A percentile compares a stretch with the other conserved stretches of the same genome.
phyloP scores from a whole-genome alignment of 1,284 basidiomycete species.

The Heterobasidion irregulare region DNA sequence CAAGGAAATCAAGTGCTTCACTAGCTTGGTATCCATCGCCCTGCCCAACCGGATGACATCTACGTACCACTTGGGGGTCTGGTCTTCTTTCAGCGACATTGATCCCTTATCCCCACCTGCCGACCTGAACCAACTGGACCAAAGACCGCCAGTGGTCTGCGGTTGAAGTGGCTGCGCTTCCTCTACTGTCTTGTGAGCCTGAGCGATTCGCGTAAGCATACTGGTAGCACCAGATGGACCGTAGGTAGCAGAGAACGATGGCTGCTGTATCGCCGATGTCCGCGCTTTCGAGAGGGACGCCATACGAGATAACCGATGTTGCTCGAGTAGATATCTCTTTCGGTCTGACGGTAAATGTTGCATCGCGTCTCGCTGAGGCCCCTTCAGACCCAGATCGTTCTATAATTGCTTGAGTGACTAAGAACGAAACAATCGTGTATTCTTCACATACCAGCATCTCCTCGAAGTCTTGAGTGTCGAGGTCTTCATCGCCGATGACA shows the following conservation, averaged over 20 bases:
- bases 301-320: conserved; percentile 28
- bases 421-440: not conserved
- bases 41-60: conserved; percentile 46
- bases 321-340: conserved; percentile 62
- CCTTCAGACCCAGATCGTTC: conserved; percentile 73
- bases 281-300: conserved; percentile 17
- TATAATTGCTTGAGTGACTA: conserved; percentile 16
- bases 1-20: conserved; percentile 78
- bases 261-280: conserved; percentile 20
- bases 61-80: conserved; percentile 53
- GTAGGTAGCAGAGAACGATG: conserved; percentile 36
- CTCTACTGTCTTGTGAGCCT: conserved; percentile 19
- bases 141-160: conserved; percentile 67
- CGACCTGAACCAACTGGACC: conserved; percentile 65
- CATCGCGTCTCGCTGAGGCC: conserved; percentile 60
- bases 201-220: conserved; percentile 47
- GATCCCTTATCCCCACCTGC: conserved; percentile 45
- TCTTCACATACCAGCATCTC: conserved; percentile 50
- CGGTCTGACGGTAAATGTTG: conserved; percentile 54
- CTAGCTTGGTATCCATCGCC: conserved; percentile 49
- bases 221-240: conserved; percentile 49
- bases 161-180: conserved; percentile 37
- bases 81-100: conserved; percentile 23
- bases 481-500: conserved; percentile 7
- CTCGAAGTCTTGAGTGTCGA: conserved; percentile 47